phyloP scores from a whole-genome alignment of 768 basidiomycete genomes.

The Agaricus sinodeliciosus region DNA sequence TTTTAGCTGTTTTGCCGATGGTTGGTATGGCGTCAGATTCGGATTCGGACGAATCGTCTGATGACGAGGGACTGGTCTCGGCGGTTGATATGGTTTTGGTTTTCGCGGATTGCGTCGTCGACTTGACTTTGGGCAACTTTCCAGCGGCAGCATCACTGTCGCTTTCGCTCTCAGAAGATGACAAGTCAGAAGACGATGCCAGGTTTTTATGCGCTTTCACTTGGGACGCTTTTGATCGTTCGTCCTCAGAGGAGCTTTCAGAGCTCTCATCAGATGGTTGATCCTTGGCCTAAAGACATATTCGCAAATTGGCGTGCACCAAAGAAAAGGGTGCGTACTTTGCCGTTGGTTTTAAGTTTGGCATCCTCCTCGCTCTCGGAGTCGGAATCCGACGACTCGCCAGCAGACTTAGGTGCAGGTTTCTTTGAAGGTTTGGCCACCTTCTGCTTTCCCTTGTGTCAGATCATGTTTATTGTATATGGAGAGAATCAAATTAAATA shows the following conservation, averaged over 20 bases:
- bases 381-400: conserved; percentile 24
- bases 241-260: conserved; percentile 43
- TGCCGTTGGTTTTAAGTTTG: conserved; percentile 19
- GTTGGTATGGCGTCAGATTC: conserved; percentile 13
- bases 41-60: conserved; percentile 12
- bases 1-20: conserved; percentile 6
- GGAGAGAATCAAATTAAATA: neutral
- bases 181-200: conserved; percentile 28
- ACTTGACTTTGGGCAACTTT: neutral
- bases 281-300: conserved; percentile 19
- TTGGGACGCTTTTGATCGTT: conserved; percentile 50
- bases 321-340: conserved; percentile 3
- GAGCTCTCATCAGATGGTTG: conserved; percentile 39
- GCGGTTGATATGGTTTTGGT: conserved; percentile 13
- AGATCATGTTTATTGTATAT: neutral
- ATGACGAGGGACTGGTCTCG: conserved; percentile 12
- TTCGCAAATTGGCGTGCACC: conserved; percentile 18
- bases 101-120: neutral
- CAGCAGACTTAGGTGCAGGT: conserved; percentile 13
- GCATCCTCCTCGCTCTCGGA: conserved; percentile 27
- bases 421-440: conserved; percentile 21
- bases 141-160: conserved; percentile 9
- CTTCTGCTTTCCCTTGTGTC: conserved; percentile 15
- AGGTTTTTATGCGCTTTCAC: conserved; percentile 36
- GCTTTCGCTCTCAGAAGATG: conserved; percentile 13